Evolutionary conservation across 2,329 filamentous ascomycete species (phyloP).

Genomic region (Diplodia seriata): DNA sequence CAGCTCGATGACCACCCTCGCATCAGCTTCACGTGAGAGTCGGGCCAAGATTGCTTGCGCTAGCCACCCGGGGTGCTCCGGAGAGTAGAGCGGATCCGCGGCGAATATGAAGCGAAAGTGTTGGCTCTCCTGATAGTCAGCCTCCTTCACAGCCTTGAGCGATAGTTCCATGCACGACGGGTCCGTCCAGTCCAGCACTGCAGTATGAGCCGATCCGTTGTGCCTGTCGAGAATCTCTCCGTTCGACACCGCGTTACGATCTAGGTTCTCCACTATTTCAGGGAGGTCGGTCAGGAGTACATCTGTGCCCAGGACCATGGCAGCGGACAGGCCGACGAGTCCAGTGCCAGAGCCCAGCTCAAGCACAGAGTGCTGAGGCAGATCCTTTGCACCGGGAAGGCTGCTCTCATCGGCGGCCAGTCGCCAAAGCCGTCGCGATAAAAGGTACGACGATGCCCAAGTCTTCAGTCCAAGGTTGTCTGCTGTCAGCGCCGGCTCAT

Average conservation of each 20-base stretch:
- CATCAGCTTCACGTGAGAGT: conserved; percentile 62
- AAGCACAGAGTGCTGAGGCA: conserved; percentile 55
- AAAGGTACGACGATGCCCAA: conserved; percentile 88
- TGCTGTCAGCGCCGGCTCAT: conserved; percentile 86
- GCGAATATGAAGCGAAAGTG: conserved; percentile 71
- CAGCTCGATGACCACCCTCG: conserved; percentile 79
- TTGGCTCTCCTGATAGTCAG: conserved; percentile 19
- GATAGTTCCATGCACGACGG: conserved; percentile 49
- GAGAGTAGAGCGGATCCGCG: conserved; percentile 86
- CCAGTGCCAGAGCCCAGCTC: conserved; percentile 92
- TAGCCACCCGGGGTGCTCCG: conserved; percentile 78
- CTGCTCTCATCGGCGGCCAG: conserved; percentile 39
- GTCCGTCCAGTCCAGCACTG: conserved; percentile 74
- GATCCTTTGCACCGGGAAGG: conserved; percentile 19
- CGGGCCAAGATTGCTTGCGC: conserved; percentile 73
- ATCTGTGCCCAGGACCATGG: conserved; percentile 69
- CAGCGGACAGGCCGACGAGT: conserved; percentile 85
- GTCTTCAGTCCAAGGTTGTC: conserved; percentile 93
- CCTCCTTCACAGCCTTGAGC: conserved; percentile 7
- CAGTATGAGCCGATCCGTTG: conserved; percentile 66
- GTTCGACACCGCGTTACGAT: conserved; percentile 75
- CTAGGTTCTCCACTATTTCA: conserved; percentile 80
- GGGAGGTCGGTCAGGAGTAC: conserved; percentile 84
- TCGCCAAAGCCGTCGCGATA: conserved; percentile 71
- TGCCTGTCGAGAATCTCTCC: conserved; percentile 59